Evolutionary conservation across 768 basidiomycete genomes (phyloP).

Genomic region (Psilocybe tampanensis): DNA sequence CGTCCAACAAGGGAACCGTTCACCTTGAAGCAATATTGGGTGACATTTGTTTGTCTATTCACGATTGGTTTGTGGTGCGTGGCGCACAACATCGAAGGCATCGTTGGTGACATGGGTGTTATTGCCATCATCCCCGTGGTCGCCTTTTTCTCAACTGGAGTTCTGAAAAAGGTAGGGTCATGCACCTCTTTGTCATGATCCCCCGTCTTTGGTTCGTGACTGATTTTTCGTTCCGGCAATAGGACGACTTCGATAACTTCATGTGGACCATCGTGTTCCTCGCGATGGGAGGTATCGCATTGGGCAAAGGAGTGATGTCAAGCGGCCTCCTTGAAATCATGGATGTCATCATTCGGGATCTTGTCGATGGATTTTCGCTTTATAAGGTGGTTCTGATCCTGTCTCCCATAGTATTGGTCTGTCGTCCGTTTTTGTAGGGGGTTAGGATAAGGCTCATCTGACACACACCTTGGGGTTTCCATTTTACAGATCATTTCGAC

Average conservation of each 20-base stretch:
- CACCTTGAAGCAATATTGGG: slow-evolving; percentile 87
- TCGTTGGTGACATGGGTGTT: slow-evolving; percentile 95
- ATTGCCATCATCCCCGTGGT: slow-evolving; percentile 93
- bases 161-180: slow-evolving; percentile 83
- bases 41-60: slow-evolving; percentile 74
- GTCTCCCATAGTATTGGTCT: slow-evolving; percentile 68
- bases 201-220: slow-evolving; percentile 2
- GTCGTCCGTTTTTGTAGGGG: slow-evolving; percentile 27
- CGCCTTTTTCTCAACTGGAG: slow-evolving; percentile 91
- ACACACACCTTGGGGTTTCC: slow-evolving; percentile 29
- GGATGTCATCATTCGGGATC: slow-evolving; percentile 58
- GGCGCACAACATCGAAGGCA: slow-evolving; percentile 73
- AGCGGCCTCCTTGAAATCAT: slow-evolving; percentile 86
- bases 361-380: slow-evolving; percentile 63
- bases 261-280: slow-evolving; percentile 95
- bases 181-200: slow-evolving; percentile 10
- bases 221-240: slow-evolving; percentile 9
- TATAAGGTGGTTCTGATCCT: slow-evolving; percentile 75
- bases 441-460: background rate
- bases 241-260: slow-evolving; percentile 96
- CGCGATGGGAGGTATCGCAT: slow-evolving; percentile 97
- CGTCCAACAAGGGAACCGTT: slow-evolving; percentile 83
- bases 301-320: slow-evolving; percentile 90
- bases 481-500: slow-evolving; percentile 75
- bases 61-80: slow-evolving; percentile 93